Conservation (phyloP, 306 rosid genomes). For the Luffa aegyptiaca region DNA sequence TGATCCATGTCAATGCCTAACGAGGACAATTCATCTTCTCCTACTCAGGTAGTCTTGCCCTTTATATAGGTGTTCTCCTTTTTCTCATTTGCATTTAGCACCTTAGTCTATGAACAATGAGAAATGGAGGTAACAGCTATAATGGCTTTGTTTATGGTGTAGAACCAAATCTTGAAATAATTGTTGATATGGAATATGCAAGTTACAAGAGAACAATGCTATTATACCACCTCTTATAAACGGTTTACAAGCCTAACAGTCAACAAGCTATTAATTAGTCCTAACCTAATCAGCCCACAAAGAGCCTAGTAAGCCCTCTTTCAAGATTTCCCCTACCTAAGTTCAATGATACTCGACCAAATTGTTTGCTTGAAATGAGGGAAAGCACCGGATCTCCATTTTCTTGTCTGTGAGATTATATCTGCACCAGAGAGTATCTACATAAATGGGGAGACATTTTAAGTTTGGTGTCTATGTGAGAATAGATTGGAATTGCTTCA, state of each 20-base stretch:
- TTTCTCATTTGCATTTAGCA: conserved; percentile 5
- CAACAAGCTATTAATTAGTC: background rate
- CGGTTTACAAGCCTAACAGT: background rate
- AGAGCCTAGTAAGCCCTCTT: background rate
- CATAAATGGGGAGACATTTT: background rate
- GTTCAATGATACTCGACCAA: background rate
- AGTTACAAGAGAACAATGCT: background rate
- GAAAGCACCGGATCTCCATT: background rate
- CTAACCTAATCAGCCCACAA: background rate
- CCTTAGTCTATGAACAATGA: background rate
- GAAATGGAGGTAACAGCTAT: background rate
- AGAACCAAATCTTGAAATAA: background rate
- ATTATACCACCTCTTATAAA: background rate
- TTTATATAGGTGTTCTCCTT: background rate
- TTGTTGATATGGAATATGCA: background rate
- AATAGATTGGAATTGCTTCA: background rate
- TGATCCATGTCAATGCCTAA: conserved; percentile 44
- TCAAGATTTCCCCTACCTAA: background rate
- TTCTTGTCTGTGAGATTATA: background rate
- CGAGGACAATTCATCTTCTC: conserved; percentile 46
- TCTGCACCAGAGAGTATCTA: background rate
- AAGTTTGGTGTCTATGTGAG: background rate
- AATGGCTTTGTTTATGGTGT: background rate
- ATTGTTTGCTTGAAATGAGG: background rate
- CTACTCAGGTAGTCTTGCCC: conserved; percentile 43